Evolutionary conservation across 1,284 basidiomycete genomes (phyloP), one percentile per base, ranked within the genome.

Genomic region (Microbotryum silenes-acaulis): DNA sequence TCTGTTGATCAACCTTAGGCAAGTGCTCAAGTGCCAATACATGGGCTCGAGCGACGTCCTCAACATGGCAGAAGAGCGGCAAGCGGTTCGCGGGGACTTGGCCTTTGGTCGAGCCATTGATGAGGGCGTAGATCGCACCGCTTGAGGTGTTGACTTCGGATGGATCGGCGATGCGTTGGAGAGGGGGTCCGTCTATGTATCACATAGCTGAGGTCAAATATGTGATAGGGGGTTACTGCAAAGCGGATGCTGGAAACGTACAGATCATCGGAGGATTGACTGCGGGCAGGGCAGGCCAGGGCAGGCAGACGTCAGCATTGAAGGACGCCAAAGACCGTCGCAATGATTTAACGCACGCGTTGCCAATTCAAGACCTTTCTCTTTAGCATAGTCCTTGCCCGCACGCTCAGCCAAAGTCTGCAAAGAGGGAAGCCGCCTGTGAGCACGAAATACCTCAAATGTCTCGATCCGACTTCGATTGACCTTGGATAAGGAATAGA

Each of bases 11-110:
- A n/a, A 69, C 61, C 29, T 67, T 55, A 7, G 62, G 51, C 2
- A 59, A 54, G 33, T 57, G 51, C 18, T 72, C 70, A 20, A 72
- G 53, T 7, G 69, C 70, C 1, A 55, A 67, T 1, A 74, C 68
- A 52, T 76, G 75, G 0, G 75, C 75, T 27, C 68, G 55, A 0
- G 70, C 75, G 16, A 69, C 62, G 45, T 70, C 69, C 27, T 54
- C 71, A 60, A 71, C 74, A 51, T 71, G 64, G 51, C 67, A 71
- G 61, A 75, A 76, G 29, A 76, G 70, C 16, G 75, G 75, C 8
- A 76, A 64, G 1, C 74, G 67, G 54, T 75, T 72, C 44, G 66
- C 71, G 0, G 74, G 74, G 55, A 74, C 65, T 8, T 62, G 56
- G 3, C 65, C 29, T 6, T 61, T 56, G 4, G 66, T 58, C 7